Percentiles rank a stretch among this genome's conserved stretches.
These are phyloP conservation scores for Linum lewisii DNA, from an alignment of 345 rosid species.

Conservation along the genomic window DNA sequence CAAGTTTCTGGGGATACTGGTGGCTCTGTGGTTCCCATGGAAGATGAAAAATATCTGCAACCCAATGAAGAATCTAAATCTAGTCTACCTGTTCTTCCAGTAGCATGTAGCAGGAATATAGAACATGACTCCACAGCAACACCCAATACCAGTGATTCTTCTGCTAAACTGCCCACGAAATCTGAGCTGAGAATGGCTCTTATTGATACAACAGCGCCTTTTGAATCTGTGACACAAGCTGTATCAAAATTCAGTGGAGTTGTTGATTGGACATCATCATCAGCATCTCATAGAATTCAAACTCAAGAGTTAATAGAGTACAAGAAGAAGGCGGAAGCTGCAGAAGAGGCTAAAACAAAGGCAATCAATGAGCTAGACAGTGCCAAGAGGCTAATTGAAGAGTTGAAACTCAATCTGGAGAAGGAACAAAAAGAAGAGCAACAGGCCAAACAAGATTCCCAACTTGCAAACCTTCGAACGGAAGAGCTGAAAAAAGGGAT, in stretches of 20 bases:
- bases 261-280: slow-evolving; percentile 94
- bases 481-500: slow-evolving; percentile 93
- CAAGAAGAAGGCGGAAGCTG: slow-evolving; percentile 41
- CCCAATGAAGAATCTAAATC: slow-evolving; percentile 13
- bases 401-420: slow-evolving; percentile 76
- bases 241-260: slow-evolving; percentile 95
- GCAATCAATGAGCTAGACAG: slow-evolving; percentile 64
- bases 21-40: slow-evolving; percentile 6
- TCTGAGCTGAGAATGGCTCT: slow-evolving; percentile 36
- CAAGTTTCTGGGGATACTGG: slow-evolving; percentile 12
- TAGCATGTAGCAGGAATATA: slow-evolving; percentile 20
- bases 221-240: slow-evolving; percentile 91
- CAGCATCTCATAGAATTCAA: slow-evolving; percentile 64
- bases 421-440: slow-evolving; percentile 83
- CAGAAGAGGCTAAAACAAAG: slow-evolving; percentile 50
- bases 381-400: slow-evolving; percentile 76
- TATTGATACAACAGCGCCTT: slow-evolving; percentile 77
- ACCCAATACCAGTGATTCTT: slow-evolving; percentile 10
- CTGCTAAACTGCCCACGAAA: slow-evolving; percentile 9
- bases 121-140: slow-evolving; percentile 16
- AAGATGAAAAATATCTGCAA: slow-evolving; percentile 5
- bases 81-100: not conserved
- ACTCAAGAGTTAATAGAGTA: slow-evolving; percentile 66
- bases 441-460: slow-evolving; percentile 93
- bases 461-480: slow-evolving; percentile 74